A percentile compares a stretch with the other conserved stretches of the same genome.
phyloP scores from a whole-genome alignment of 805 yeast genomes.

The Sugiyamaella lignohabitans region DNA sequence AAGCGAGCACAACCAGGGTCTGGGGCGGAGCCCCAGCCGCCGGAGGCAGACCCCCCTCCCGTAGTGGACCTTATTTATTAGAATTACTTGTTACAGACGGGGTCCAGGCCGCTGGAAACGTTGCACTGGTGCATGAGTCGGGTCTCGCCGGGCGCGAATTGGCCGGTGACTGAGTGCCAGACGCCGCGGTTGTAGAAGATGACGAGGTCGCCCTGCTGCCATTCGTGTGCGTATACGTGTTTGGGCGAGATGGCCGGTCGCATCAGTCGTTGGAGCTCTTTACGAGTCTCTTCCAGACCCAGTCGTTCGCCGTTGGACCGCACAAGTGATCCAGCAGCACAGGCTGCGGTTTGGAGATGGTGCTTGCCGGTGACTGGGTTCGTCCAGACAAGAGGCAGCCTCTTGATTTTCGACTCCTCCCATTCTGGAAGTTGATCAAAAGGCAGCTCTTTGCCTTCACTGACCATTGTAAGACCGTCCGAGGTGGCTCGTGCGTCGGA shows the following conservation, averaged over 20 bases:
- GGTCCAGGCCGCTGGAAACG: slow-evolving; percentile 76
- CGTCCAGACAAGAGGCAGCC: slow-evolving; percentile 84
- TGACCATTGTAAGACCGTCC: slow-evolving; percentile 81
- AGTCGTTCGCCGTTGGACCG: slow-evolving; percentile 51
- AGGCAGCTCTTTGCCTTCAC: slow-evolving; percentile 66
- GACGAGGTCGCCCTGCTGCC: slow-evolving; percentile 80
- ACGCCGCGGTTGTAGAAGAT: slow-evolving; percentile 85
- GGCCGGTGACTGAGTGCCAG: slow-evolving; percentile 90
- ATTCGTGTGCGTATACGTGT: slow-evolving; percentile 70
- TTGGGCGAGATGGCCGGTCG: slow-evolving; percentile 77
- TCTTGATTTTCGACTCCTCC: slow-evolving; percentile 74
- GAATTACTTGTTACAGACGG: slow-evolving; percentile 30
- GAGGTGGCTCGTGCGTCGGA: slow-evolving; percentile 74
- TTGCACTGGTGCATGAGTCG: slow-evolving; percentile 93
- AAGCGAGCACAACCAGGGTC: too few species aligned
- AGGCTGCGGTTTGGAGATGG: slow-evolving; percentile 82
- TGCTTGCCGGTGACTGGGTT: slow-evolving; percentile 79
- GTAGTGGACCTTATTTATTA: neutral
- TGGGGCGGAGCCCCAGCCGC: too few species aligned
- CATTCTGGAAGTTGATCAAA: slow-evolving; percentile 71
- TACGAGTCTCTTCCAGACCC: slow-evolving; percentile 66
- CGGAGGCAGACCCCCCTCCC: too few species aligned
- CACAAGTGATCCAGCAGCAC: slow-evolving; percentile 67
- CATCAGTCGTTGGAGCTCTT: slow-evolving; percentile 66
- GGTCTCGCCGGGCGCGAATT: slow-evolving; percentile 67